These are phyloP conservation scores for Calonectria naviculata DNA, from an alignment of 2,329 filamentous ascomycete genomes.

Conservation along the genomic window DNA sequence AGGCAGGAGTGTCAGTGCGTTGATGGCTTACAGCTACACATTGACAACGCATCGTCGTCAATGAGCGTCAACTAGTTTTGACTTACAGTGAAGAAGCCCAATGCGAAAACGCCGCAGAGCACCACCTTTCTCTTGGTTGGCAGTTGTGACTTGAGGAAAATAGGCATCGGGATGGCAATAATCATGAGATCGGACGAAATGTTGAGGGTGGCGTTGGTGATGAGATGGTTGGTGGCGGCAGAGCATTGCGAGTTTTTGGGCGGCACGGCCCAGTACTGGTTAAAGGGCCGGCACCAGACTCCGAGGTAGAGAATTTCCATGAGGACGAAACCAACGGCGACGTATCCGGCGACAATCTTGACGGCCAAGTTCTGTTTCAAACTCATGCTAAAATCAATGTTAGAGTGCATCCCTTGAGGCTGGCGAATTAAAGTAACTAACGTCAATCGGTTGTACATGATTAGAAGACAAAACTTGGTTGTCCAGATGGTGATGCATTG, in stretches of 20 bases:
- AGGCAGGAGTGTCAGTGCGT: conserved; percentile 11
- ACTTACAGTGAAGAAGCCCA: conserved; percentile 60
- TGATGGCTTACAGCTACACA: neutral
- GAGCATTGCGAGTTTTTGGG: conserved; percentile 66
- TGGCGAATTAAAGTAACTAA: conserved; percentile 39
- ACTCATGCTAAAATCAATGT: conserved; percentile 50
- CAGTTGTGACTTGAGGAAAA: conserved; percentile 62
- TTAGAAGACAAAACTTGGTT: conserved; percentile 66
- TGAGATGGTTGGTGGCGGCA: conserved; percentile 66
- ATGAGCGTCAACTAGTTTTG: neutral
- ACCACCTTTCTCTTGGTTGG: conserved; percentile 63
- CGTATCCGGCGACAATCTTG: conserved; percentile 60
- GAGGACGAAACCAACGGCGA: conserved; percentile 56
- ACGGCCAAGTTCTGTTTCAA: conserved; percentile 59
- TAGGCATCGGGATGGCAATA: conserved; percentile 66
- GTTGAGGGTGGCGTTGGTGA: conserved; percentile 69
- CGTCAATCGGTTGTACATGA: conserved; percentile 68
- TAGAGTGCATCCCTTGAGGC: conserved; percentile 10
- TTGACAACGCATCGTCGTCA: neutral
- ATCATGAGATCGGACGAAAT: conserved; percentile 70
- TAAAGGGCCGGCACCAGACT: conserved; percentile 67
- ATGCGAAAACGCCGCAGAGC: conserved; percentile 57
- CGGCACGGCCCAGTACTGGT: conserved; percentile 68
- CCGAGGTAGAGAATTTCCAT: conserved; percentile 62
- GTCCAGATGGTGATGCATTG: conserved; percentile 70